Percentiles rank a stretch among this genome's conserved stretches.
Conservation (phyloP, 208 protist species). For the Kentomonas sorsogonicus region DNA sequence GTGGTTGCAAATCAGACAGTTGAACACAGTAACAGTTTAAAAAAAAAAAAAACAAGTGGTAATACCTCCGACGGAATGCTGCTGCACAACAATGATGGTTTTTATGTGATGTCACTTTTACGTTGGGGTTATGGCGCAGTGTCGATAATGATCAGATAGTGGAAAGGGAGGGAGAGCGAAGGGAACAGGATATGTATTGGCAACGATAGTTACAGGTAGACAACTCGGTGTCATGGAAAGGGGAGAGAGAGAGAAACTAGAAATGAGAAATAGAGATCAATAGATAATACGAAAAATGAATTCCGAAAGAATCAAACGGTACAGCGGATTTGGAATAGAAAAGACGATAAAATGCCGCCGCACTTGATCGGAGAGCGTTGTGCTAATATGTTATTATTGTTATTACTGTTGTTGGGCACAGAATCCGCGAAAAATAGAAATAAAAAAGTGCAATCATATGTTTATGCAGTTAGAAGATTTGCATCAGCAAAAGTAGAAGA, state of each 20-base stretch:
- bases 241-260: conserved; percentile 4
- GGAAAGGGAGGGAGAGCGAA: conserved; percentile 6
- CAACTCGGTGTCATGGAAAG: background rate
- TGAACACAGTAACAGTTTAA: no score
- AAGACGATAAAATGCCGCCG: no score
- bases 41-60: background rate
- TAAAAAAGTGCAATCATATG: conserved; percentile 4
- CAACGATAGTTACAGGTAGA: background rate
- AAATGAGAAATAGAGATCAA: conserved; percentile 5
- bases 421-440: background rate
- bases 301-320: no score
- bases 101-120: background rate
- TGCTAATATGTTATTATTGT: conserved; percentile 1
- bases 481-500: background rate
- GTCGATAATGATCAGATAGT: background rate
- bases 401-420: background rate
- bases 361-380: no score
- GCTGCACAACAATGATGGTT: background rate
- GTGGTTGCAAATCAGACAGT: no score
- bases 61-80: background rate
- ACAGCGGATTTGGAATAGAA: no score
- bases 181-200: conserved; percentile 2
- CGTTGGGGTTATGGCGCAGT: no score
- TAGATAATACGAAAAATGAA: no score
- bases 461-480: conserved; percentile 8